A percentile compares a stretch with the other conserved stretches of the same genome.
phyloP scores from a whole-genome alignment of 192 early-diverging fungal species.

The Coemansia sp. region DNA sequence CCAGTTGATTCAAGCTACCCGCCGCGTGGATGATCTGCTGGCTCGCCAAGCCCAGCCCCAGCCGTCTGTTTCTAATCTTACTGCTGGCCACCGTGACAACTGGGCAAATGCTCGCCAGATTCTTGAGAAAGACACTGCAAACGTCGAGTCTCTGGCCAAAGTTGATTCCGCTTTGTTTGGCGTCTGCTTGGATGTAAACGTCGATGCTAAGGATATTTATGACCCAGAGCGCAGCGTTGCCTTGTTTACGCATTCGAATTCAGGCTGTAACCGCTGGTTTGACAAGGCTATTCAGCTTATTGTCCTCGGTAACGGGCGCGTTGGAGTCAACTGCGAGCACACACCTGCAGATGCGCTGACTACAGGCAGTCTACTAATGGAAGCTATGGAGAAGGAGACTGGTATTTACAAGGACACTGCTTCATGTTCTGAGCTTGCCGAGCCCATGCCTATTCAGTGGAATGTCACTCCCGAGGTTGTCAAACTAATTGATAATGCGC shows the following conservation, averaged over 20 bases:
- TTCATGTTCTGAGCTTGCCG: conserved; percentile 32
- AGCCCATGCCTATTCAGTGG: conserved; percentile 73
- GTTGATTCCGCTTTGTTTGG: conserved; percentile 83
- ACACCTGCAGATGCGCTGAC: conserved; percentile 90
- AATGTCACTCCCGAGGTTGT: conserved; percentile 55
- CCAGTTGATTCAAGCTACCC: conserved; percentile 23
- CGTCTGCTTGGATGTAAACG: conserved; percentile 76
- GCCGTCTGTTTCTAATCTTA: conserved; percentile 74
- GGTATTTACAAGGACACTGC: conserved; percentile 14
- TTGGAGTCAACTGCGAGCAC: conserved; percentile 95
- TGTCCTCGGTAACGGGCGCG: conserved; percentile 76
- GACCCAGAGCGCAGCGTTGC: conserved; percentile 66
- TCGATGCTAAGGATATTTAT: conserved; percentile 43
- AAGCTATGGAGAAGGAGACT: conserved; percentile 54
- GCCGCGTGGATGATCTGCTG: conserved; percentile 19
- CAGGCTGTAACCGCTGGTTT: conserved; percentile 91
- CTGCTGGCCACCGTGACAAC: conserved; percentile 83
- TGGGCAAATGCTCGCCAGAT: conserved; percentile 66
- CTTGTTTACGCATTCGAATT: conserved; percentile 74
- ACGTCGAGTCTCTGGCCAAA: conserved; percentile 57
- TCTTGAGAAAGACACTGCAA: conserved; percentile 49
- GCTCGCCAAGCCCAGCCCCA: not conserved
- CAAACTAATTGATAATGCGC: conserved; percentile 61
- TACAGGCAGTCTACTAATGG: conserved; percentile 77
- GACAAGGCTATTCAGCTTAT: conserved; percentile 93